Base-by-base conservation (phyloP, 2,329 filamentous ascomycete species). In the Cercospora sesami region DNA sequence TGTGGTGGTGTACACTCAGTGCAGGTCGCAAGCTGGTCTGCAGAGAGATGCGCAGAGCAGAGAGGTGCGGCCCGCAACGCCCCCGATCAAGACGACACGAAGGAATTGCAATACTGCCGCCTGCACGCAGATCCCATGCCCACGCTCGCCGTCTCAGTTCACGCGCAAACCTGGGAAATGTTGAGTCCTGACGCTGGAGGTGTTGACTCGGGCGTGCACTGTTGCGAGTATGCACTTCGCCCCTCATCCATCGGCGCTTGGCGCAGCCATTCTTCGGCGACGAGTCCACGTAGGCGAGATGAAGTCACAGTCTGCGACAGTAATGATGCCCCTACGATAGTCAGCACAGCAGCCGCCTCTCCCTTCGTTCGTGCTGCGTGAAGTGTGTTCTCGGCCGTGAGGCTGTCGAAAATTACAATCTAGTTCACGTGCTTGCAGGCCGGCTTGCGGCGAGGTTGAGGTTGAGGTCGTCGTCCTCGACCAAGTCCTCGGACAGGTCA, bases 21-120 rank as follows among this genome's bases (percentile, higher is more conserved):
- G n/a, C n/a, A n/a, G n/a, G n/a, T n/a, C n/a, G n/a, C n/a, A n/a
- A n/a, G n/a, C n/a, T n/a, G n/a, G n/a, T n/a, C n/a, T n/a, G n/a
- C n/a, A n/a, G n/a, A n/a, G n/a, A n/a, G n/a, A n/a, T n/a, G n/a
- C n/a, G n/a, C n/a, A n/a, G n/a, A n/a, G n/a, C n/a, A n/a, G n/a
- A n/a, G 33, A 36, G 33, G 14, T 30, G 48, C 62, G 62, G 62
- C 18, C 62, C 62, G 62, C 31, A 64, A 64, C 36, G n/a, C 16
- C n/a, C n/a, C n/a, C n/a, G 26, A 39, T 53, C 30, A 64, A 18
- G 51, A 60, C 12, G 39, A 39, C 62, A 64, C 62, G 62, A 28
- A n/a, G 62, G 31, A 55, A 36, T 58, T 23, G 60, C 28, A 6
- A 55, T 48, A 58, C 31, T 18, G n/a, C 45, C 12, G 31, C 45